Percentiles rank a stretch among this genome's conserved stretches.
Evolutionary conservation across 352 stramenopile genomes (phyloP).

Genomic region (Globisporangium yorkense): DNA sequence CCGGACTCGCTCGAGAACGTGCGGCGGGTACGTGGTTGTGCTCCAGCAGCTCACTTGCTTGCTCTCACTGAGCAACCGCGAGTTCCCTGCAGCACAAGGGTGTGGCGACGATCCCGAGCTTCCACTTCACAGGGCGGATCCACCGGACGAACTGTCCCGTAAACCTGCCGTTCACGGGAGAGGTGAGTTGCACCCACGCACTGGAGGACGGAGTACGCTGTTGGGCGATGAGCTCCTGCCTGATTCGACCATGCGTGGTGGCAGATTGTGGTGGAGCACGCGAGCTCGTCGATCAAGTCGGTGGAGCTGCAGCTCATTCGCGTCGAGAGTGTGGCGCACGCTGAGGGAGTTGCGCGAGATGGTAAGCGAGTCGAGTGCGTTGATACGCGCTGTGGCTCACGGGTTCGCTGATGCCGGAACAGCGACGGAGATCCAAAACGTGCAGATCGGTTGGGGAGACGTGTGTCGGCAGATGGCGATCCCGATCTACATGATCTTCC

Average conservation of each 20-base stretch:
- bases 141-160: constrained; percentile 88
- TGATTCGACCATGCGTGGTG: not conserved
- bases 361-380: constrained; percentile 19
- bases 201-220: not conserved
- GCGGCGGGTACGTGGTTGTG: constrained; percentile 25
- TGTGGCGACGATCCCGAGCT: constrained; percentile 54
- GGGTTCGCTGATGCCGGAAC: not conserved
- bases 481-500: constrained; percentile 94
- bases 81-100: constrained; percentile 31
- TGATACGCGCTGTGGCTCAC: not conserved
- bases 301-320: constrained; percentile 90
- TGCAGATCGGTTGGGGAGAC: constrained; percentile 91
- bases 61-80: not conserved
- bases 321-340: constrained; percentile 80
- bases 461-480: constrained; percentile 86
- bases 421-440: constrained; percentile 93
- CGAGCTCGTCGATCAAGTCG: constrained; percentile 74
- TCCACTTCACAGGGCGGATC: constrained; percentile 78
- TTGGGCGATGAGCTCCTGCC: not conserved
- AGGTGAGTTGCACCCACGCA: constrained; percentile 29
- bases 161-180: constrained; percentile 86
- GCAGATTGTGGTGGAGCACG: constrained; percentile 75
- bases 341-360: constrained; percentile 74
- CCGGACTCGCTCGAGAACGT: constrained; percentile 85
- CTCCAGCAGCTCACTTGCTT: not conserved